These are phyloP conservation scores for Monilinia fructigena DNA, from an alignment of 2,329 filamentous ascomycete species.

Conservation along the genomic window DNA sequence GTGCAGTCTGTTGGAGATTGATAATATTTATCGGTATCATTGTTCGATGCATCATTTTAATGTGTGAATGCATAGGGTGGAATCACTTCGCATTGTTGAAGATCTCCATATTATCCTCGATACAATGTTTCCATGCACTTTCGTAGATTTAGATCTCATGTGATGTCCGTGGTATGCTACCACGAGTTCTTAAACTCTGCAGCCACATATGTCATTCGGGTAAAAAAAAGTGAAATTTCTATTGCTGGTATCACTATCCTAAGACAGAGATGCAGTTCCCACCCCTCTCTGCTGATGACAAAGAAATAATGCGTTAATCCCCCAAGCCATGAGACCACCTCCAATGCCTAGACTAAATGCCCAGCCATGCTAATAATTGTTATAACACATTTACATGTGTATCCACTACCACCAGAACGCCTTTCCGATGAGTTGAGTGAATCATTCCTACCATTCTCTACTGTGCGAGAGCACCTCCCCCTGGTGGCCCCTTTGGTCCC, in stretches of 20 bases:
- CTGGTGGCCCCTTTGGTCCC: slow-evolving; percentile 31
- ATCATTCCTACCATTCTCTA: slow-evolving; percentile 10
- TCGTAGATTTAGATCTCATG: background rate
- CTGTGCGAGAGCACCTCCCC: slow-evolving; percentile 35
- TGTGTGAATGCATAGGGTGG: background rate
- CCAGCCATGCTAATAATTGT: slow-evolving; percentile 11
- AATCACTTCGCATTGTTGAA: background rate
- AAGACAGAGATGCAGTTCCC: slow-evolving; percentile 12
- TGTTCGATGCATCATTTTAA: background rate
- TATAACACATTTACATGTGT: slow-evolving; percentile 14
- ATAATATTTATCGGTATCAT: background rate
- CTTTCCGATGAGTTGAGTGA: slow-evolving; percentile 28
- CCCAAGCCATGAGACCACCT: background rate
- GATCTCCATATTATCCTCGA: background rate
- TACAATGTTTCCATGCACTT: background rate
- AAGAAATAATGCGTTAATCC: slow-evolving; percentile 22
- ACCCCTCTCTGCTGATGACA: background rate
- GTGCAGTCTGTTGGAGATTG: background rate
- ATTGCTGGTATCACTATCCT: slow-evolving; percentile 23
- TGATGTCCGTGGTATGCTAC: background rate
- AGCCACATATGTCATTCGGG: background rate
- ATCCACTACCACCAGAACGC: slow-evolving; percentile 24
- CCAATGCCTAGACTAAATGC: background rate
- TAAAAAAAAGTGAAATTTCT: slow-evolving; percentile 5
- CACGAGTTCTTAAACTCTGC: background rate